Base-by-base conservation (phyloP, 2,329 filamentous ascomycete genomes). In the Penicillium sp. region DNA sequence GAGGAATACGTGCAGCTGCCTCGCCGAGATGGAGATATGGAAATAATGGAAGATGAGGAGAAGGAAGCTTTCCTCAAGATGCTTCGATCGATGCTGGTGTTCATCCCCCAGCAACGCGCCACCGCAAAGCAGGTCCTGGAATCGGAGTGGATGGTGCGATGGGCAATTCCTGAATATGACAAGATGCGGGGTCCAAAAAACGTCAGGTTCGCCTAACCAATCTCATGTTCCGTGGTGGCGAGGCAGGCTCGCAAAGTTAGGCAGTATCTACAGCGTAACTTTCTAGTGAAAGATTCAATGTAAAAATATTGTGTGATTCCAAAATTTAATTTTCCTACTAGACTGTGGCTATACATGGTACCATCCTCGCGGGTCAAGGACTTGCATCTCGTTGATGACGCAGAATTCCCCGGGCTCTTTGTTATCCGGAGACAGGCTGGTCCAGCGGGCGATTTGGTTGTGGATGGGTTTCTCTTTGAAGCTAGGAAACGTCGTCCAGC, bases 401-500 rank as follows among this genome's bases (percentile, higher is more conserved):
- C 68, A 70, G 19, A 66, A 51, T 3, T 58, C 37, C 14, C 65
- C 68, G 5, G 46, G 54, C 42, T 70, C 67, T 13, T 30, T 49
- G 26, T 68, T 64, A 13, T 46, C 22, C 16, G 52, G 25, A 6
- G 58, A 57, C 22, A 63, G 43, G 1, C 42, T 43, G 1, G 45
- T 66, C 70, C 81, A 79, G 25, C 69, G 72, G 7, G 71, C 68
- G 8, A 84, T 74, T 48, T 76, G 75, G 25, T 75, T 61, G 14
- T 53, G 73, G 56, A 76, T 66, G 7, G 64, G 61, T 42, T 52
- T 56, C 11, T 70, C 69, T 54, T 75, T 73, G 37, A 75, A 67
- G 45, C 69, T 68, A 5, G 70, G 56, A 35, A 72, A 74, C 11
- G 75, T 76, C 22, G 71, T 68, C 76, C 83, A 82, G 4, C 86